phyloP scores from a whole-genome alignment of 129 eudicot genomes.

The Artemisia tridentata region DNA sequence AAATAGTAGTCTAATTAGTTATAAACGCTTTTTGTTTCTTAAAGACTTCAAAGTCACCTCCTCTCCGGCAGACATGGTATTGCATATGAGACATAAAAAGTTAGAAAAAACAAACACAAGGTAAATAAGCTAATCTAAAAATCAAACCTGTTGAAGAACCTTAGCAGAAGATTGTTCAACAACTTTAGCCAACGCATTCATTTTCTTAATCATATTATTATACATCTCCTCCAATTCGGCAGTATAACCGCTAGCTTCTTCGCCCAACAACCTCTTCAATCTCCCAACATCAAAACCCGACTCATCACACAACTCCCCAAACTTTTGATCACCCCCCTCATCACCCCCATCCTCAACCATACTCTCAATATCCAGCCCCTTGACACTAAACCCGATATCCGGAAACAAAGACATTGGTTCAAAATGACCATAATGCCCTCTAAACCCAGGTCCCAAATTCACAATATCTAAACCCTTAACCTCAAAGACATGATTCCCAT shows the following conservation, averaged over 20 bases:
- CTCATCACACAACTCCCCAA: conserved; percentile 43
- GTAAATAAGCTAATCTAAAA: neutral
- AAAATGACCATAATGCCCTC: conserved; percentile 65
- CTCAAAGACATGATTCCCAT: conserved; percentile 38
- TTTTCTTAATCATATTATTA: conserved; percentile 71
- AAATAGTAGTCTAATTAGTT: neutral
- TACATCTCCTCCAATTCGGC: conserved; percentile 76
- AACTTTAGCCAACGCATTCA: conserved; percentile 52
- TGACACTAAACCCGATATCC: conserved; percentile 39
- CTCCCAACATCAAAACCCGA: conserved; percentile 53
- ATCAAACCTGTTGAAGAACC: conserved; percentile 75
- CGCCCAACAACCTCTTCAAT: conserved; percentile 55
- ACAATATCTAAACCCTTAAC: conserved; percentile 53
- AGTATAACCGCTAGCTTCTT: conserved; percentile 49
- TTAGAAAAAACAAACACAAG: neutral
- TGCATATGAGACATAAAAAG: neutral
- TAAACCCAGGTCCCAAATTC: conserved; percentile 82
- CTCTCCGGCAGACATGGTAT: neutral
- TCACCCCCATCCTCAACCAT: conserved; percentile 67
- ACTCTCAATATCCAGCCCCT: conserved; percentile 28
- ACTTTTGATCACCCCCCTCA: conserved; percentile 52
- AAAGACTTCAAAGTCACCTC: neutral
- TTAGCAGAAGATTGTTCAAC: conserved; percentile 72
- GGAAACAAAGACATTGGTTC: conserved; percentile 62
- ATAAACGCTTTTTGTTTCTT: neutral